phyloP scores from a whole-genome alignment of 768 basidiomycete species.

The Suillus brevipes region DNA sequence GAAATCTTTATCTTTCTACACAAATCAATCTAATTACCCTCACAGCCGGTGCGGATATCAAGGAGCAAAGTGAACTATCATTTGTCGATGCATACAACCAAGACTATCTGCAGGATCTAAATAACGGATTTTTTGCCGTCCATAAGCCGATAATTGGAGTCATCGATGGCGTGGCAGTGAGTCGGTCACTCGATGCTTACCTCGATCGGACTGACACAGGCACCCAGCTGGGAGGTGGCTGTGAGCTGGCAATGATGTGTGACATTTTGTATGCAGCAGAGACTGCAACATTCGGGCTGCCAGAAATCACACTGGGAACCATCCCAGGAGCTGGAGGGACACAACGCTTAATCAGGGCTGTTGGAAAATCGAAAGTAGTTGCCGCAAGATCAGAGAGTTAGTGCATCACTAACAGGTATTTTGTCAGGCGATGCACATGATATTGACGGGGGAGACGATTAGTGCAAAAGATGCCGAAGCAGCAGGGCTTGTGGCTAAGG shows the following conservation, averaged over 20 bases:
- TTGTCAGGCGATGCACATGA: constrained; percentile 54
- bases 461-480: constrained; percentile 45
- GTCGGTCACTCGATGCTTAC: constrained; percentile 24
- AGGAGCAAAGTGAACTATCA: constrained; percentile 92
- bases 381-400: background rate
- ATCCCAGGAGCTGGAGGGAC: constrained; percentile 95
- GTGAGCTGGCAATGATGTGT: constrained; percentile 94
- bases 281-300: constrained; percentile 89
- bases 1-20: background rate
- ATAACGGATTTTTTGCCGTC: constrained; percentile 47
- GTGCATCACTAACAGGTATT: background rate
- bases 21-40: background rate
- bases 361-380: constrained; percentile 71
- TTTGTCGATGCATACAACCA: constrained; percentile 46
- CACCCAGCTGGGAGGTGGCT: constrained; percentile 90
- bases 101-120: constrained; percentile 46
- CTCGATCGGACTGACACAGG: background rate
- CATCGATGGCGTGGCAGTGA: constrained; percentile 86
- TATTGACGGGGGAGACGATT: constrained; percentile 50
- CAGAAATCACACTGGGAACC: constrained; percentile 92
- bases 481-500: constrained; percentile 49
- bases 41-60: constrained; percentile 93
- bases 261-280: constrained; percentile 91
- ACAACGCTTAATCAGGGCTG: constrained; percentile 78
- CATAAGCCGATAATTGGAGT: constrained; percentile 94